Evolutionary conservation across 441 rosid species (phyloP), one percentile per base, ranked within the genome.

Genomic region (Gossypium davidsonii): DNA sequence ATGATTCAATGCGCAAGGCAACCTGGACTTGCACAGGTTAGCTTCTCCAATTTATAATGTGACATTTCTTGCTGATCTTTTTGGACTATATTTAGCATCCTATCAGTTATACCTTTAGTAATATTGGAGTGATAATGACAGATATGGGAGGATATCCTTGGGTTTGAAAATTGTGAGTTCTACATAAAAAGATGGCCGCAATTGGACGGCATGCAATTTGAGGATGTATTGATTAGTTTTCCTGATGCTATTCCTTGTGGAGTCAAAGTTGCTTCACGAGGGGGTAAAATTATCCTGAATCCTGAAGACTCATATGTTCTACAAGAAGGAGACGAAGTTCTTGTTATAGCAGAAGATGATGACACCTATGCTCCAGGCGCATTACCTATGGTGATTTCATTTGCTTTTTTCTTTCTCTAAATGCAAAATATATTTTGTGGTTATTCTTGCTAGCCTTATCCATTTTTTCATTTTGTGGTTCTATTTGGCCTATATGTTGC

Each of bases 81-180:
- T 21, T 49, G n/a, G 14, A n/a, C 23, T 60, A 44, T 70, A 70
- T 75, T 26, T 57, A 49, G 64, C 14, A n/a, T 9, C 55, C 73
- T 37, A 42, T 44, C 9, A 6, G 67, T 66, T 60, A 5, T 73
- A 56, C 37, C 59, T 72, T 10, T 80, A 64, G 58, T 78, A 70
- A 66, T 69, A 73, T 28, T 69, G 69, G 71, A 73, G 60, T 77
- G 59, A 28, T 71, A 26, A 25, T 82, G 74, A 58, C 88, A 86
- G 95, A 90, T 90, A 62, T 90, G 95, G 95, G 95, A 90, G 80
- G 91, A 90, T 73, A 88, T 88, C 71, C 92, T 90, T 68, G 92
- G 92, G 48, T 90, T 88, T 73, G 92, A 90, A 81, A 85, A 90
- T 78, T 90, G 92, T 71, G 92, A 90, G 80, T 90, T 90, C 69